A percentile compares a stretch with the other conserved stretches of the same genome.
phyloP scores from a whole-genome alignment of 2,329 filamentous ascomycete genomes.

The Biscogniauxia marginata region DNA sequence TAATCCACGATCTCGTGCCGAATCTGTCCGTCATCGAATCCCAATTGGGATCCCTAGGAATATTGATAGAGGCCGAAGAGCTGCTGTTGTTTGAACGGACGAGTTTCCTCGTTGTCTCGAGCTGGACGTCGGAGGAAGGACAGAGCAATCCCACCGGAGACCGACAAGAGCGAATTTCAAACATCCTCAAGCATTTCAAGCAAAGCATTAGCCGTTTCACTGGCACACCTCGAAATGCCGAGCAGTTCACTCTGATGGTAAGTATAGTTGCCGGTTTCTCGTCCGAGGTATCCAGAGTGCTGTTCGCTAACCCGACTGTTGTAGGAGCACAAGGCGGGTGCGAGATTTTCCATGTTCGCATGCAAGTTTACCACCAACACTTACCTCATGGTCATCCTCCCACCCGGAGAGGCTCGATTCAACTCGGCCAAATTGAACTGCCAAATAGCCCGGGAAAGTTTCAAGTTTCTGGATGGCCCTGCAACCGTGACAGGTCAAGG shows the following conservation, averaged over 20 bases:
- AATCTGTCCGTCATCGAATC: conserved; percentile 86
- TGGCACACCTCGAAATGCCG: conserved; percentile 74
- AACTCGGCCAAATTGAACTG: conserved; percentile 91
- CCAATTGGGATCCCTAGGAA: conserved; percentile 77
- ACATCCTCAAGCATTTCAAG: conserved; percentile 98
- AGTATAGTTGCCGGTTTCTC: conserved; percentile 4
- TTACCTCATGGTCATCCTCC: conserved; percentile 88
- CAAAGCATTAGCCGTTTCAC: conserved; percentile 76
- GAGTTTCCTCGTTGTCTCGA: conserved; percentile 94
- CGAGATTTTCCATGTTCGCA: conserved; percentile 88
- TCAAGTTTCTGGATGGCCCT: conserved; percentile 64
- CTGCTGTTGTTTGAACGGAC: conserved; percentile 93
- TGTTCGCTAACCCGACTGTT: background rate
- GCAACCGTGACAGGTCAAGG: conserved; percentile 25
- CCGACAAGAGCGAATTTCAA: conserved; percentile 89
- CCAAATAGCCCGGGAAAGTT: conserved; percentile 79
- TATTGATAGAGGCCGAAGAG: conserved; percentile 88
- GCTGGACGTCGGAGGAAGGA: conserved; percentile 75
- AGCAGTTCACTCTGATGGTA: conserved; percentile 73
- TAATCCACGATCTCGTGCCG: conserved; percentile 97
- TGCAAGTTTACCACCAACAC: conserved; percentile 97
- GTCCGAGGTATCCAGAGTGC: background rate
- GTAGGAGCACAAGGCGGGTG: conserved; percentile 68
- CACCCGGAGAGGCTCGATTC: conserved; percentile 86
- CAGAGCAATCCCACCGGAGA: conserved; percentile 84